Evolutionary conservation across 495 filamentous ascomycete genomes (phyloP), one percentile per base, ranked within the genome.

Genomic region (Aspergillus bridgeri): DNA sequence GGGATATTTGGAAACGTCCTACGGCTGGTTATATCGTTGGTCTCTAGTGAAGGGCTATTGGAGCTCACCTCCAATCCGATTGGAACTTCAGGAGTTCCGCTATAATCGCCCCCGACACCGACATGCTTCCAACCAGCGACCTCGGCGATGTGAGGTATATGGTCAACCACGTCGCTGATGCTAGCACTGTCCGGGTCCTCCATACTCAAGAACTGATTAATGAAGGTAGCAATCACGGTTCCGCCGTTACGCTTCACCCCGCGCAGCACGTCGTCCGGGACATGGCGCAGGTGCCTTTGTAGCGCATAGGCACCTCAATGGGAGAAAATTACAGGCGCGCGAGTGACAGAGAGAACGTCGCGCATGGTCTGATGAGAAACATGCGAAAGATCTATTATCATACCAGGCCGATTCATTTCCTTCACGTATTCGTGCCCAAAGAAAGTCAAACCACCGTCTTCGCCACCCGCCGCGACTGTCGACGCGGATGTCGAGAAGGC

Each of bases 391-490:
- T 92, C 89, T 42, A 92, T 86, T 17, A 91, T 79, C 87, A 92
- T 88, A 21, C 89, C 89, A 27, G 91, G 69, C 2, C 89, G 78
- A 65, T 92, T 92, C 89, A 92, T 92, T 73, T 92, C 89, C 55
- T 9, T 47, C 24, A 6, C 75, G 11, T 22, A 22, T 5, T 24
- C 44, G 73, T 8, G 73, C 55, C 56, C 56, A 6, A n/a, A 22
- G 18, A 22, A 8, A 6, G 47, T 24, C 21, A 49, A 22, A 8
- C 47, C 47, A 15, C 47, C 47, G 24, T 49, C 21, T n/a, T 23
- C 19, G 45, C 19, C 19, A 8, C 22, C 45, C 45, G 47, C 47
- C 47, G 47, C 17, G 11, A 38, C 33, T 13, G 33, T 38, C 21
- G 47, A 47, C 29, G 52, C 58, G 15, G 17, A 27, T 27, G 55